A percentile compares a stretch with the other conserved stretches of the same genome.
Conservation (phyloP, 805 yeast species). For the Clavispora carvajalis region DNA sequence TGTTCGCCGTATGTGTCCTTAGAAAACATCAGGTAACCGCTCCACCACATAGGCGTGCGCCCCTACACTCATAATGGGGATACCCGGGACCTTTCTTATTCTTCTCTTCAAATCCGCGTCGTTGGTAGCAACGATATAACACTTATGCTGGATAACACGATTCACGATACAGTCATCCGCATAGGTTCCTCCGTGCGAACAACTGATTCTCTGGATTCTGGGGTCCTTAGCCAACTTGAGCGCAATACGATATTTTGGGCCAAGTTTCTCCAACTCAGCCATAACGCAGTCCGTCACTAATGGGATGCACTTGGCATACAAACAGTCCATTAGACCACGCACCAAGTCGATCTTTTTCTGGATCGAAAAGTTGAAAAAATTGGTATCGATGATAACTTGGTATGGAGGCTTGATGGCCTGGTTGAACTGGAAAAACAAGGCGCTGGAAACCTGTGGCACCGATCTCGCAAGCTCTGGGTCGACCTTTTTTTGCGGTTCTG, state of each 20-base stretch:
- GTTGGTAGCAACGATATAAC: constrained; percentile 95
- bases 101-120: constrained; percentile 96
- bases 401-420: constrained; percentile 97
- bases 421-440: constrained; percentile 90
- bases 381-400: constrained; percentile 92
- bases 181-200: constrained; percentile 93
- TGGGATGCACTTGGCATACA: constrained; percentile 93
- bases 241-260: constrained; percentile 92
- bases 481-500: constrained; percentile 26
- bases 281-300: constrained; percentile 94
- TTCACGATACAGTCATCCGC: constrained; percentile 97
- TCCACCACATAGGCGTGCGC: constrained; percentile 89
- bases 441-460: constrained; percentile 90
- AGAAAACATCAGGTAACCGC: constrained; percentile 91
- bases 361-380: constrained; percentile 92
- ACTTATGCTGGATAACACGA: constrained; percentile 92
- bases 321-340: constrained; percentile 95
- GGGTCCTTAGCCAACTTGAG: constrained; percentile 91
- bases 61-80: constrained; percentile 96
- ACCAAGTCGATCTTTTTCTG: constrained; percentile 92
- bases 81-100: constrained; percentile 93
- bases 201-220: constrained; percentile 76
- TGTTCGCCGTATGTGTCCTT: no score
- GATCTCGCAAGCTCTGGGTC: constrained; percentile 61
- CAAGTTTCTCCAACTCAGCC: constrained; percentile 95